phyloP scores from a whole-genome alignment of 1,139 yeast genomes.

The Blastobotrys persicus region DNA sequence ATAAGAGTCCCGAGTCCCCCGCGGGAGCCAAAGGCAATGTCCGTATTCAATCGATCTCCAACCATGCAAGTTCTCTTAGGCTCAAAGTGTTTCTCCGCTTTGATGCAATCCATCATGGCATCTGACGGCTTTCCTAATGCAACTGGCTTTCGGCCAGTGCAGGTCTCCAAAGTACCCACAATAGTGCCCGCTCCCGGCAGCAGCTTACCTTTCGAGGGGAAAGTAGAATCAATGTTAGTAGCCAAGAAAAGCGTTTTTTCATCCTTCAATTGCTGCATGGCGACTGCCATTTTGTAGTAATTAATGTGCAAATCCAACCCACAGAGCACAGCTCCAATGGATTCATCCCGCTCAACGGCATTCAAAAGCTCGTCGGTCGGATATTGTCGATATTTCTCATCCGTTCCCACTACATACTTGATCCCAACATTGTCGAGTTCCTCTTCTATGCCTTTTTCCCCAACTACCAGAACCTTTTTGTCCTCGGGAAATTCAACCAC shows the following conservation, averaged over 20 bases:
- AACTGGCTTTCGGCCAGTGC: constrained; percentile 71
- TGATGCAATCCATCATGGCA: constrained; percentile 87
- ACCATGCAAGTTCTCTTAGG: constrained; percentile 79
- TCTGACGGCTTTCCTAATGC: constrained; percentile 92
- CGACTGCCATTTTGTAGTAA: constrained; percentile 76
- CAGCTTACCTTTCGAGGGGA: constrained; percentile 80
- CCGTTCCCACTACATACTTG: constrained; percentile 72
- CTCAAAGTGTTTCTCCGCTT: constrained; percentile 60
- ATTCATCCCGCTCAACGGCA: constrained; percentile 52
- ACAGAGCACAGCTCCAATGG: constrained; percentile 84
- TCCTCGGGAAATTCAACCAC: constrained; percentile 67
- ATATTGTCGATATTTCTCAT: constrained; percentile 30
- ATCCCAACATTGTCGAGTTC: constrained; percentile 71
- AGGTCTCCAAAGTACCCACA: constrained; percentile 72
- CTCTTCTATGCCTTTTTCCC: constrained; percentile 75
- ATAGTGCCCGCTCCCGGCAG: constrained; percentile 96
- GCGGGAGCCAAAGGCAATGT: constrained; percentile 83
- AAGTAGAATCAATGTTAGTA: constrained; percentile 94
- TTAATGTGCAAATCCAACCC: constrained; percentile 78
- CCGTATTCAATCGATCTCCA: constrained; percentile 94
- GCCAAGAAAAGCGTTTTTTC: constrained; percentile 77
- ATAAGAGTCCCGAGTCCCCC: constrained; percentile 82
- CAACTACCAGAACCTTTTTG: constrained; percentile 82
- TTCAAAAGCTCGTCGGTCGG: constrained; percentile 36
- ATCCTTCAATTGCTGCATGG: constrained; percentile 74